A percentile compares a stretch with the other conserved stretches of the same genome.
Conservation (phyloP, 495 filamentous ascomycete species). For the Penicillium bovifimosum region DNA sequence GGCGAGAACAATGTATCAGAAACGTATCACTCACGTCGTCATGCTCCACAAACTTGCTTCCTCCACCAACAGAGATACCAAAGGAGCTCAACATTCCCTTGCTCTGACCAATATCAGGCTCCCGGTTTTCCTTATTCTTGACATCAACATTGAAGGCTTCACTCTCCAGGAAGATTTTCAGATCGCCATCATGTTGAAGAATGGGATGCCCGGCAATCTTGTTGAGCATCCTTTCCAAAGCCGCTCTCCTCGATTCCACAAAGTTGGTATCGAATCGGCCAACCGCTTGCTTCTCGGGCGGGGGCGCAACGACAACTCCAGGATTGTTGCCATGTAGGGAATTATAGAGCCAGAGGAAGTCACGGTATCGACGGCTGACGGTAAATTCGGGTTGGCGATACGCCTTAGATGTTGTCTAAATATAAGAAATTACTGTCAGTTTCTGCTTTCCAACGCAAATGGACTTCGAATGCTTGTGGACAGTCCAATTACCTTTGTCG, state of each 20-base stretch:
- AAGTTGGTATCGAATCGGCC: conserved; percentile 96
- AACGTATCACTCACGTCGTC: conserved; percentile 68
- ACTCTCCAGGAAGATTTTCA: conserved; percentile 95
- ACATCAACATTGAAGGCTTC: conserved; percentile 93
- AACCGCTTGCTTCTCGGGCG: conserved; percentile 96
- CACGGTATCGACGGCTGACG: conserved; percentile 87
- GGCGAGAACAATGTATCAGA: not conserved
- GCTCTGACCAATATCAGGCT: conserved; percentile 78
- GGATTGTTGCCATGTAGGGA: conserved; percentile 90
- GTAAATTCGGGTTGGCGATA: conserved; percentile 87
- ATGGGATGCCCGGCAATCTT: conserved; percentile 87
- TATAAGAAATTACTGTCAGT: conserved; percentile 15
- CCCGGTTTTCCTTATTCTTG: conserved; percentile 93
- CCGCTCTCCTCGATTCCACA: conserved; percentile 83
- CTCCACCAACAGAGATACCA: conserved; percentile 66
- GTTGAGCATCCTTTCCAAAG: conserved; percentile 94
- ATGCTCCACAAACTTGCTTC: conserved; percentile 90
- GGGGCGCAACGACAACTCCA: conserved; percentile 90
- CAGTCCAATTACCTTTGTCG: conserved; percentile 66
- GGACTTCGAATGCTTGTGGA: not conserved
- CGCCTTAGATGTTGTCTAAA: conserved; percentile 87
- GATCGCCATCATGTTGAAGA: conserved; percentile 85
- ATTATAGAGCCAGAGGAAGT: conserved; percentile 97
- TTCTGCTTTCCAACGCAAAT: not conserved
- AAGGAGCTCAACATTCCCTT: conserved; percentile 89